phyloP scores from a whole-genome alignment of 2,329 filamentous ascomycete genomes.

The Fusarium verticillioides region DNA sequence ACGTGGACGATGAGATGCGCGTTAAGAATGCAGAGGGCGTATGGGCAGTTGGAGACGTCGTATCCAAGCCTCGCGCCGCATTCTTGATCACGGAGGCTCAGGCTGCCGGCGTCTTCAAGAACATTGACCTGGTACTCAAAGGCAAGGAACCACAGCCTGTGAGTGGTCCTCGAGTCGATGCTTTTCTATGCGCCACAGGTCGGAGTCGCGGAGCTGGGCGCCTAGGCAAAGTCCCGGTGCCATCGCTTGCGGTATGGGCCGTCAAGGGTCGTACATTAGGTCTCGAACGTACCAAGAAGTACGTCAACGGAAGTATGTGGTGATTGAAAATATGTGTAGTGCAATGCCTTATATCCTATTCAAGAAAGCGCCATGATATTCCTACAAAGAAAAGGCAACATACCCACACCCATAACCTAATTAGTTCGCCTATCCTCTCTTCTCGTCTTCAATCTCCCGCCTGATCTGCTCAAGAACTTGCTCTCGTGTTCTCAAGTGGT shows the following conservation, averaged over 20 bases:
- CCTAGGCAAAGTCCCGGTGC: slow-evolving; percentile 58
- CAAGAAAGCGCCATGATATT: slow-evolving; percentile 44
- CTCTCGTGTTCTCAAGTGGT: slow-evolving; percentile 81
- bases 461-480: slow-evolving; percentile 80
- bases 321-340: slow-evolving; percentile 18
- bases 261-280: slow-evolving; percentile 64
- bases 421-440: slow-evolving; percentile 60
- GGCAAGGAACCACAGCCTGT: slow-evolving; percentile 57
- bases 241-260: slow-evolving; percentile 62
- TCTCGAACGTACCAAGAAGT: slow-evolving; percentile 56
- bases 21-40: slow-evolving; percentile 58
- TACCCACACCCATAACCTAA: slow-evolving; percentile 23
- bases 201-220: slow-evolving; percentile 63
- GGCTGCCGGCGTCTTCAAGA: slow-evolving; percentile 63
- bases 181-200: slow-evolving; percentile 61
- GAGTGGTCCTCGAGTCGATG: slow-evolving; percentile 61
- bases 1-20: slow-evolving; percentile 62
- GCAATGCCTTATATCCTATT: slow-evolving; percentile 42
- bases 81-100: slow-evolving; percentile 71
- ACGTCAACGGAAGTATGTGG: slow-evolving; percentile 61
- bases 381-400: slow-evolving; percentile 40
- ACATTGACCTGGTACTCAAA: slow-evolving; percentile 60
- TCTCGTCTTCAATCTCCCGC: slow-evolving; percentile 89
- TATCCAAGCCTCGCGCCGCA: slow-evolving; percentile 63
- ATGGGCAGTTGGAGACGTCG: slow-evolving; percentile 66